Percentiles rank a stretch among this genome's conserved stretches.
These are phyloP conservation scores for Saccharum hybrid DNA, from an alignment of 202 grass and related monocot genomes.

Conservation along the genomic window DNA sequence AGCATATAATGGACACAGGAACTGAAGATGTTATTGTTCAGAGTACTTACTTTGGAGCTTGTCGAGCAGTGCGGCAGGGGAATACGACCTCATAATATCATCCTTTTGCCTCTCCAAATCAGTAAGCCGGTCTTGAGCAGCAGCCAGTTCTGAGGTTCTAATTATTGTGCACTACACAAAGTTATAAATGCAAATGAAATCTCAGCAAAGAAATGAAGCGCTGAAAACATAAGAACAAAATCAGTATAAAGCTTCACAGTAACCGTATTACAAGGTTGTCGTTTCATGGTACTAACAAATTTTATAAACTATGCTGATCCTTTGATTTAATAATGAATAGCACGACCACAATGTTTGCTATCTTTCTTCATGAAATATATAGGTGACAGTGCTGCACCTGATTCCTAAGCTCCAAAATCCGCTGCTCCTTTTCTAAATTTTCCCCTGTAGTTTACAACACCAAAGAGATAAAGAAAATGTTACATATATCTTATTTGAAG, in stretches of 20 bases:
- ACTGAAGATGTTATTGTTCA: background rate
- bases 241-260: background rate
- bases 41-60: slow-evolving; percentile 72
- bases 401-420: slow-evolving; percentile 82
- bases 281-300: background rate
- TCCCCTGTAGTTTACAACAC: slow-evolving; percentile 57
- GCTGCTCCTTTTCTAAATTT: slow-evolving; percentile 89
- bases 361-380: slow-evolving; percentile 11
- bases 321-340: background rate
- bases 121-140: slow-evolving; percentile 73
- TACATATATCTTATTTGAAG: background rate
- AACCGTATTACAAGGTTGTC: background rate
- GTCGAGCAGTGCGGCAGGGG: slow-evolving; percentile 66
- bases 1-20: background rate
- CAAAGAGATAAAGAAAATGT: background rate
- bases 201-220: slow-evolving; percentile 1
- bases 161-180: slow-evolving; percentile 82
- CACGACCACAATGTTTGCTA: background rate
- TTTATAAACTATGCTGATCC: background rate
- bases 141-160: slow-evolving; percentile 77
- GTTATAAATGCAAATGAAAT: slow-evolving; percentile 26
- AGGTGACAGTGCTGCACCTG: slow-evolving; percentile 50
- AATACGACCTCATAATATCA: slow-evolving; percentile 68
- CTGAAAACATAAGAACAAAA: background rate
- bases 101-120: slow-evolving; percentile 85